Conservation (phyloP, 1,139 yeast genomes). For the Saccharomyces pastorianus region DNA sequence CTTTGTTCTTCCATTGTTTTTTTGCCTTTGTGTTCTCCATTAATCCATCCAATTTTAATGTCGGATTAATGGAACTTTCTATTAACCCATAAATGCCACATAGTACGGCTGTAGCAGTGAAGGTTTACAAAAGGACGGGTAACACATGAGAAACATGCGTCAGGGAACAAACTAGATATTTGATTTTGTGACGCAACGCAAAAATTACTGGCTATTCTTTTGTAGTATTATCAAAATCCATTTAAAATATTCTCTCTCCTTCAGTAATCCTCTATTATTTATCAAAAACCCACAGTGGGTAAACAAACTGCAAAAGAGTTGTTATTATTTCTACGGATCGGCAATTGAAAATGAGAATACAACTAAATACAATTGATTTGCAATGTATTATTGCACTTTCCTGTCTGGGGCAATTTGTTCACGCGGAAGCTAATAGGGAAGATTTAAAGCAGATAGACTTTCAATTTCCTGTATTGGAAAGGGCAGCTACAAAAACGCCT, state of each 20-base stretch:
- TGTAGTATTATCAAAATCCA: not conserved
- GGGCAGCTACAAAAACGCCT: constrained; percentile 31
- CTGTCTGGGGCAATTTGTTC: not conserved
- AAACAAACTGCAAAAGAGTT: not conserved
- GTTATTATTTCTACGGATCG: not conserved
- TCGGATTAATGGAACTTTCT: not conserved
- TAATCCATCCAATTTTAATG: not conserved
- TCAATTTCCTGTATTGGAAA: not conserved
- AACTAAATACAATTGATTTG: not conserved
- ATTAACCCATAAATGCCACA: not conserved
- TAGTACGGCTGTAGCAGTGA: not conserved
- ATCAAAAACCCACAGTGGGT: not conserved
- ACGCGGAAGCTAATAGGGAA: not conserved
- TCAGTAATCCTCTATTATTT: not conserved
- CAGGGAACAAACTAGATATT: not conserved
- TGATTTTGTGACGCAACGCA: not conserved
- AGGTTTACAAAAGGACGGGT: not conserved
- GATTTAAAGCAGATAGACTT: not conserved
- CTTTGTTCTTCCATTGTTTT: not conserved
- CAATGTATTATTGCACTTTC: not conserved
- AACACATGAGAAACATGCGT: not conserved
- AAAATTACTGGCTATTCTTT: not conserved
- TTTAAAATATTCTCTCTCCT: not conserved
- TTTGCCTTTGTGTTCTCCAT: not conserved
- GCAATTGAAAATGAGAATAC: not conserved